Percentiles rank a stretch among this genome's conserved stretches.
phyloP scores from a whole-genome alignment of 2,329 filamentous ascomycete genomes.

The Fusarium cyanostomum region DNA sequence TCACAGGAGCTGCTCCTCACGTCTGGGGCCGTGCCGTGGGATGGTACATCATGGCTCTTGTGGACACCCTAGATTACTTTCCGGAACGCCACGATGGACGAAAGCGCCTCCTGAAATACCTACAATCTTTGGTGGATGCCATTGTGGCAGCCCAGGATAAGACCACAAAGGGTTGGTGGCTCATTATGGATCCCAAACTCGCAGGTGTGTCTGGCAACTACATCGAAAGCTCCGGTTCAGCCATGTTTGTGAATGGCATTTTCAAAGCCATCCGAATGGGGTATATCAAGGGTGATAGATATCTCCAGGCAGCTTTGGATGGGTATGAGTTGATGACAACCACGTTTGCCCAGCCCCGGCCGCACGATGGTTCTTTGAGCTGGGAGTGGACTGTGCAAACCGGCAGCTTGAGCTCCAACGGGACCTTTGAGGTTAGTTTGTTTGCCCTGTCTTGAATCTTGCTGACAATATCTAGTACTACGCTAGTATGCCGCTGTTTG shows the following conservation, averaged over 20 bases:
- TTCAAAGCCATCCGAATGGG: conserved; percentile 19
- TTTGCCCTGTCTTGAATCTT: not conserved
- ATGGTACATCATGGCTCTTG: conserved; percentile 35
- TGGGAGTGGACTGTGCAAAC: conserved; percentile 27
- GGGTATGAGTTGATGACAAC: conserved; percentile 26
- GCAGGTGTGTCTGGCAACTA: conserved; percentile 16
- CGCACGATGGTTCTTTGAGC: conserved; percentile 56
- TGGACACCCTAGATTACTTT: conserved; percentile 32
- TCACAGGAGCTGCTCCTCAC: conserved; percentile 28
- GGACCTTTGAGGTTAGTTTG: conserved; percentile 21
- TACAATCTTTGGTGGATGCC: conserved; percentile 17
- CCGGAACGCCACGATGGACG: conserved; percentile 22
- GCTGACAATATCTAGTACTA: conserved; percentile 36
- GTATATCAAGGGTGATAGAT: conserved; percentile 16
- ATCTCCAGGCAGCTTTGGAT: conserved; percentile 12
- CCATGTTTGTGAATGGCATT: conserved; percentile 25
- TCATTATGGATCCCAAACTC: conserved; percentile 22
- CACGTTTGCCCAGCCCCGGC: conserved; percentile 54
- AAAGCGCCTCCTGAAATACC: conserved; percentile 19
- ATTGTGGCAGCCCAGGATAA: conserved; percentile 27
- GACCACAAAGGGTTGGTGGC: conserved; percentile 22
- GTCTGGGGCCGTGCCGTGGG: conserved; percentile 35
- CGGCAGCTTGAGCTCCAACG: conserved; percentile 23
- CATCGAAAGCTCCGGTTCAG: conserved; percentile 25
- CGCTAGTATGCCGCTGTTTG: conserved; percentile 37